Evolutionary conservation across 2,329 filamentous ascomycete genomes (phyloP).

Genomic region (Shiraia sp.): DNA sequence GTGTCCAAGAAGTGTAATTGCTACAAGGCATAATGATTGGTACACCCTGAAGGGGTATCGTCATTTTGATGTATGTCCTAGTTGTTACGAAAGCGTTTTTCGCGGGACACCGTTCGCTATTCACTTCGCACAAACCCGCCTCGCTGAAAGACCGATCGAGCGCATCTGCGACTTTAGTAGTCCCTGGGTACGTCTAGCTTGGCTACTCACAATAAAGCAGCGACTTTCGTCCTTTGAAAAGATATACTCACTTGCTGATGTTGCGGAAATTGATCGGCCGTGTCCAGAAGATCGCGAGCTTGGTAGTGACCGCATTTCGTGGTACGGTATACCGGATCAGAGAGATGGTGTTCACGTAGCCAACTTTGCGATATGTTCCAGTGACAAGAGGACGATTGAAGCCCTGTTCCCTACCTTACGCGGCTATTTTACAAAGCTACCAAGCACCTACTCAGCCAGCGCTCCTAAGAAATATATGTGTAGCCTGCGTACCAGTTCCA

Average conservation of each 20-base stretch:
- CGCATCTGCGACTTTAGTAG: constrained; percentile 79
- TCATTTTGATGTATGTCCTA: constrained; percentile 79
- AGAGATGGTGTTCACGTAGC: constrained; percentile 65
- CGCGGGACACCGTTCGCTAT: constrained; percentile 68
- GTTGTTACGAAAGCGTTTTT: constrained; percentile 75
- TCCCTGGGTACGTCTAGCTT: constrained; percentile 83
- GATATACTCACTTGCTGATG: constrained; percentile 69
- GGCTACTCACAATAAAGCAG: constrained; percentile 76
- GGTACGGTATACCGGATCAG: constrained; percentile 76
- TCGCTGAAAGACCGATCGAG: constrained; percentile 60
- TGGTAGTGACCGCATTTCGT: constrained; percentile 58
- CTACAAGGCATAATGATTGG: constrained; percentile 74
- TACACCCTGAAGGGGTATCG: constrained; percentile 72
- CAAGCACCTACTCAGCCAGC: constrained; percentile 37
- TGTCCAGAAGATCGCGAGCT: constrained; percentile 63
- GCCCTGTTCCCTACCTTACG: constrained; percentile 72
- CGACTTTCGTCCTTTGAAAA: constrained; percentile 67
- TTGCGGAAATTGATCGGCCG: constrained; percentile 59
- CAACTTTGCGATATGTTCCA: constrained; percentile 75
- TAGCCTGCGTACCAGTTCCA: constrained; percentile 66
- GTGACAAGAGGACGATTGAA: constrained; percentile 73
- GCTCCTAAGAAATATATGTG: constrained; percentile 59
- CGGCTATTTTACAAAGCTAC: constrained; percentile 62
- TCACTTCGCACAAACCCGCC: constrained; percentile 66
- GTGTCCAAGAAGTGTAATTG: constrained; percentile 69